Conservation (phyloP, 306 rosid species). For the Cucumis hystrix region DNA sequence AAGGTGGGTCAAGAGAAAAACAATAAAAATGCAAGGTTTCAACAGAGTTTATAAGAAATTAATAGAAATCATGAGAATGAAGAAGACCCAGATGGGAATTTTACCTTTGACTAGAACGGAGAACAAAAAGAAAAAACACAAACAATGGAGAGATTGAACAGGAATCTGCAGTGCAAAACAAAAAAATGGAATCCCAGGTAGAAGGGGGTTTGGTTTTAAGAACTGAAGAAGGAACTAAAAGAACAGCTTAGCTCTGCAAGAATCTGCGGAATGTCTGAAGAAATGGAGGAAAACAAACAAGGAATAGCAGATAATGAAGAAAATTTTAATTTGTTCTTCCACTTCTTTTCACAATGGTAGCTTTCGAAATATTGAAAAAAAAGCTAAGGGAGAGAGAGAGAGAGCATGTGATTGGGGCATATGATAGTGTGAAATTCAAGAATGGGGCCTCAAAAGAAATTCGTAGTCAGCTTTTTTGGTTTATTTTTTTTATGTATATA, state of each 20-base stretch:
- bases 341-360: constrained; percentile 20
- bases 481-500: neutral
- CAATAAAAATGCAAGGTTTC: neutral
- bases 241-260: constrained; percentile 12
- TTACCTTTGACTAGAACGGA: constrained; percentile 35
- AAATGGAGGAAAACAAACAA: constrained; percentile 13
- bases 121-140: neutral
- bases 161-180: constrained; percentile 12
- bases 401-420: constrained; percentile 44
- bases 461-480: constrained; percentile 30
- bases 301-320: constrained; percentile 16
- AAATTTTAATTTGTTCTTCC: constrained; percentile 5
- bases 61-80: neutral
- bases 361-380: constrained; percentile 4
- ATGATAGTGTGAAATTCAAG: constrained; percentile 38
- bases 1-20: neutral
- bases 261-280: constrained; percentile 32
- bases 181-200: constrained; percentile 6
- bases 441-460: constrained; percentile 17
- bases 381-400: neutral
- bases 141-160: constrained; percentile 7
- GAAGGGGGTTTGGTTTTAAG: constrained; percentile 12
- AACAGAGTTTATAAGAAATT: neutral
- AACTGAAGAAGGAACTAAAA: constrained; percentile 4
- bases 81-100: constrained; percentile 20